A percentile compares a stretch with the other conserved stretches of the same genome.
These are phyloP conservation scores for Thymus mandschuricus DNA, from an alignment of 257 asterid genomes.

Conservation along the genomic window DNA sequence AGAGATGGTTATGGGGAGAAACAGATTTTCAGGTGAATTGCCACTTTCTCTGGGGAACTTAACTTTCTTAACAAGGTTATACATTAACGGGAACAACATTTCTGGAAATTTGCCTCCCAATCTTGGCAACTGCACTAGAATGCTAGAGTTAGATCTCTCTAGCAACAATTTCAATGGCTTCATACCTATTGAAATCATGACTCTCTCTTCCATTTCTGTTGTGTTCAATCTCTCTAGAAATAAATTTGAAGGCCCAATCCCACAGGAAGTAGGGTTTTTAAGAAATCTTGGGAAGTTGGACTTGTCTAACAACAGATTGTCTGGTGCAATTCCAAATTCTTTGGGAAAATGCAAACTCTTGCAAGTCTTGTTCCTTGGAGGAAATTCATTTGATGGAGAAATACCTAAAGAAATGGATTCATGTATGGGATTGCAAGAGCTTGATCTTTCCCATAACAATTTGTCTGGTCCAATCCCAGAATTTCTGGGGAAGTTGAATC, in stretches of 20 bases:
- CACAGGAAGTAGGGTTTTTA: slow-evolving; percentile 7
- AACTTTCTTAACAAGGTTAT: background rate
- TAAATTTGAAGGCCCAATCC: background rate
- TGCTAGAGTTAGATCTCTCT: slow-evolving; percentile 19
- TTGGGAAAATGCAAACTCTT: slow-evolving; percentile 21
- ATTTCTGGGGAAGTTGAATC: background rate
- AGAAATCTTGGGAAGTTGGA: background rate
- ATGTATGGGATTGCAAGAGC: background rate
- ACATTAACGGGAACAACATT: slow-evolving; percentile 2
- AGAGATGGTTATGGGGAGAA: background rate
- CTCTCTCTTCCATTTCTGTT: background rate
- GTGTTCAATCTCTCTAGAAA: background rate
- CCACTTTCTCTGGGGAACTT: slow-evolving; percentile 36
- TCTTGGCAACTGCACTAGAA: slow-evolving; percentile 23
- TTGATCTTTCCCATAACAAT: slow-evolving; percentile 25
- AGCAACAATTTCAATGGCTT: slow-evolving; percentile 23
- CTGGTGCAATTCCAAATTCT: background rate
- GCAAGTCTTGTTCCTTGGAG: slow-evolving; percentile 18
- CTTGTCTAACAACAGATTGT: slow-evolving; percentile 19
- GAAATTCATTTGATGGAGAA: background rate
- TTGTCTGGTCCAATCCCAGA: slow-evolving; percentile 15
- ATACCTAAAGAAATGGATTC: slow-evolving; percentile 6
- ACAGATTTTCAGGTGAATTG: background rate
- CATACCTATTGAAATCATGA: slow-evolving; percentile 6
- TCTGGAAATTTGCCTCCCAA: slow-evolving; percentile 26